phyloP scores from a whole-genome alignment of 768 basidiomycete genomes.

The Phlebiopsis flavidoalba region DNA sequence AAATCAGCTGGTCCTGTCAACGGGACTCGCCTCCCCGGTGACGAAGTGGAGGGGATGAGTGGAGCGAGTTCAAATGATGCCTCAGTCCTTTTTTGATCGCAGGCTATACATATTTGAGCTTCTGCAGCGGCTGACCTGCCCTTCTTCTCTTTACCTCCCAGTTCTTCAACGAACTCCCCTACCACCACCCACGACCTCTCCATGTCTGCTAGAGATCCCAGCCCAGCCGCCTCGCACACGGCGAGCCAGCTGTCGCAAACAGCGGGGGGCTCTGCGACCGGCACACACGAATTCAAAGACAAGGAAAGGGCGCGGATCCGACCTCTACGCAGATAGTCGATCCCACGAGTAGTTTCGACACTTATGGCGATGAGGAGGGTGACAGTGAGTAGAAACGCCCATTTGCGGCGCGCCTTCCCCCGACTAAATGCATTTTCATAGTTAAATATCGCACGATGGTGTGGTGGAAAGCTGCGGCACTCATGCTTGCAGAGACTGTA shows the following conservation, averaged over 20 bases:
- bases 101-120: neutral
- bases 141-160: neutral
- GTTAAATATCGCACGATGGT: constrained; percentile 27
- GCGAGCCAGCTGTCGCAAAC: neutral
- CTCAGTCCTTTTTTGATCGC: neutral
- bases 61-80: neutral
- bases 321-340: neutral
- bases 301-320: neutral
- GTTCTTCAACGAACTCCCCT: neutral
- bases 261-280: neutral
- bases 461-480: constrained; percentile 28
- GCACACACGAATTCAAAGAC: neutral
- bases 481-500: constrained; percentile 28
- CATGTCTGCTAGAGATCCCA: neutral
- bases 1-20: neutral
- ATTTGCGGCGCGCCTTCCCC: neutral
- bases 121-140: neutral
- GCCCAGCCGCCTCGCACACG: neutral
- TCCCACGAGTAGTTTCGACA: constrained; percentile 15
- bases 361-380: constrained; percentile 22
- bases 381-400: constrained; percentile 15
- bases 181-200: neutral
- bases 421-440: constrained; percentile 2
- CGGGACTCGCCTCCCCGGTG: neutral
- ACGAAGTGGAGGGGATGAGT: neutral